phyloP scores from a whole-genome alignment of 306 rosid genomes.

The Fagus sylvatica region DNA sequence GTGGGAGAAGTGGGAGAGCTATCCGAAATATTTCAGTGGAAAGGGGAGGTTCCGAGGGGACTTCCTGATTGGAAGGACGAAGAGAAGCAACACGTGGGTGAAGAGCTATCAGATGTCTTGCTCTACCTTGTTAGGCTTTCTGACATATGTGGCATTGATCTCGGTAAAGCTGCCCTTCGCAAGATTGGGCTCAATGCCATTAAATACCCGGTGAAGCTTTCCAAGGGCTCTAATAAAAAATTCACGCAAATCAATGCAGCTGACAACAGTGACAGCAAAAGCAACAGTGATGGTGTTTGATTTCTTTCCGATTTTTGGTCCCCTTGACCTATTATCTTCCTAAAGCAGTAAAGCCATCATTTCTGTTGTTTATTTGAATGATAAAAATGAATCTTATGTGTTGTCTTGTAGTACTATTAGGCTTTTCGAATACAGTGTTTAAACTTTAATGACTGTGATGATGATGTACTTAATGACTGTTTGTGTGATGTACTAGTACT shows the following conservation, averaged over 20 bases:
- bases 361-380: neutral
- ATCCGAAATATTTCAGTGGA: conserved; percentile 17
- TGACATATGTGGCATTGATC: conserved; percentile 24
- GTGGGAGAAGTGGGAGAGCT: conserved; percentile 17
- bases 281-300: neutral
- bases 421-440: no score
- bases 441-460: no score
- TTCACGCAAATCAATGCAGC: conserved; percentile 8
- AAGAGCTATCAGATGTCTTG: conserved; percentile 30
- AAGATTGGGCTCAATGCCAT: conserved; percentile 23
- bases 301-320: neutral
- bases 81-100: conserved; percentile 21
- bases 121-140: conserved; percentile 23
- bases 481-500: neutral
- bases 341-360: neutral
- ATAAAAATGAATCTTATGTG: neutral
- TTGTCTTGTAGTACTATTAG: neutral
- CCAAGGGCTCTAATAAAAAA: conserved; percentile 31
- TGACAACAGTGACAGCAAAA: neutral
- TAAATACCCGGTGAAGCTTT: conserved; percentile 27
- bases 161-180: conserved; percentile 13
- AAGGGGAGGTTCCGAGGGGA: conserved; percentile 14
- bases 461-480: neutral
- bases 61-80: conserved; percentile 28
- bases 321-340: neutral